Conservation (phyloP, 2,329 filamentous ascomycete species). For the Dactylellina leptospora region DNA sequence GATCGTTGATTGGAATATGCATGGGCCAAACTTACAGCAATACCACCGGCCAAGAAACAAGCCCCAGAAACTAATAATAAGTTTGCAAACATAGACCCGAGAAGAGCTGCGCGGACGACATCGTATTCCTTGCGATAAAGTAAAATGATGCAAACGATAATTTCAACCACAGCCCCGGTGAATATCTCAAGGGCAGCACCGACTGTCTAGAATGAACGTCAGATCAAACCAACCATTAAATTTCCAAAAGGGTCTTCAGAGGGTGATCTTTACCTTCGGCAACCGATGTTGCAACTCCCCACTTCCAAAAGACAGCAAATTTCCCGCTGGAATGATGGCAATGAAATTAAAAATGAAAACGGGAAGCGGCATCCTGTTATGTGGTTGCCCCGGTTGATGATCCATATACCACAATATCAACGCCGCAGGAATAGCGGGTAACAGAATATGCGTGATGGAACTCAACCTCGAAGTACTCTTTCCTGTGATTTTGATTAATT, state of each 20-base stretch:
- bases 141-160: slow-evolving; percentile 82
- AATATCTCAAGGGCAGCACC: slow-evolving; percentile 71
- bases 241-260: no score
- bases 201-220: slow-evolving; percentile 75
- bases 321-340: slow-evolving; percentile 45
- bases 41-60: slow-evolving; percentile 80
- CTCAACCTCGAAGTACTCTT: slow-evolving; percentile 35
- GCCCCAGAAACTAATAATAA: slow-evolving; percentile 79
- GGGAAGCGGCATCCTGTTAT: slow-evolving; percentile 11
- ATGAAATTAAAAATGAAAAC: slow-evolving; percentile 48
- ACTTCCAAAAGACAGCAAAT: slow-evolving; percentile 39
- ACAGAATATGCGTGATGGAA: slow-evolving; percentile 22
- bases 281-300: slow-evolving; percentile 40
- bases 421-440: slow-evolving; percentile 38
- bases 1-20: background rate
- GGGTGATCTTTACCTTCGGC: slow-evolving; percentile 30
- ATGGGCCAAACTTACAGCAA: slow-evolving; percentile 59
- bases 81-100: slow-evolving; percentile 84
- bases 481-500: slow-evolving; percentile 26
- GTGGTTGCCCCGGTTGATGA: no score
- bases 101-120: slow-evolving; percentile 82
- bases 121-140: slow-evolving; percentile 67
- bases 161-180: slow-evolving; percentile 79
- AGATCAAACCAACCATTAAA: no score
- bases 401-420: slow-evolving; percentile 44